These are phyloP conservation scores for Acanthamoeba healyi DNA, from an alignment of 208 protist species.

Conservation along the genomic window DNA sequence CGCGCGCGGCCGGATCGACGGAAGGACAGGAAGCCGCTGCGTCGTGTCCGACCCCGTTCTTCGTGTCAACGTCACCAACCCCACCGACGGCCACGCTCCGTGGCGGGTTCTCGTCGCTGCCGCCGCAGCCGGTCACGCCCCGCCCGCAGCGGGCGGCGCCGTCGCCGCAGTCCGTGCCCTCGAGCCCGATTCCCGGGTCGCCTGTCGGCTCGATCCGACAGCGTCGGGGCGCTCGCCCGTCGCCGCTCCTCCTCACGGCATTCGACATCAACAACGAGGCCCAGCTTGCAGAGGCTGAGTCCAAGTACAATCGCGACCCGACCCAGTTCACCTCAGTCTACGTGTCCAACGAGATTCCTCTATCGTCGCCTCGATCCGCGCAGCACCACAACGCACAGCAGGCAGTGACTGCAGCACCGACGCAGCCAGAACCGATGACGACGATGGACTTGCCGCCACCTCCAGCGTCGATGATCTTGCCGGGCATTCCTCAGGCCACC, in stretches of 20 bases:
- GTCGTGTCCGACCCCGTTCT: not conserved
- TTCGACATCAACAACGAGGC: not conserved
- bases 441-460: not conserved
- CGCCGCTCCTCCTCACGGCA: not conserved
- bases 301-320: not conserved
- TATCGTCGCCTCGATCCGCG: not conserved
- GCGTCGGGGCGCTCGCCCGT: not conserved
- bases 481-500: too few relatives aligned
- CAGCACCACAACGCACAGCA: too few relatives aligned
- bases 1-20: too few relatives aligned
- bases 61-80: not conserved
- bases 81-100: not conserved
- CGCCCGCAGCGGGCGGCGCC: too few relatives aligned
- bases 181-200: not conserved
- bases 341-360: not conserved
- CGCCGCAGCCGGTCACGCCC: too few relatives aligned
- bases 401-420: too few relatives aligned
- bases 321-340: not conserved
- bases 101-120: not conserved
- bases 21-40: not conserved
- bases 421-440: not conserved
- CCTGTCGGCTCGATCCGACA: not conserved
- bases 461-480: not conserved
- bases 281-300: not conserved
- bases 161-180: not conserved